Base-by-base conservation (phyloP, 495 filamentous ascomycete genomes). In the Haplographium delicatum region DNA sequence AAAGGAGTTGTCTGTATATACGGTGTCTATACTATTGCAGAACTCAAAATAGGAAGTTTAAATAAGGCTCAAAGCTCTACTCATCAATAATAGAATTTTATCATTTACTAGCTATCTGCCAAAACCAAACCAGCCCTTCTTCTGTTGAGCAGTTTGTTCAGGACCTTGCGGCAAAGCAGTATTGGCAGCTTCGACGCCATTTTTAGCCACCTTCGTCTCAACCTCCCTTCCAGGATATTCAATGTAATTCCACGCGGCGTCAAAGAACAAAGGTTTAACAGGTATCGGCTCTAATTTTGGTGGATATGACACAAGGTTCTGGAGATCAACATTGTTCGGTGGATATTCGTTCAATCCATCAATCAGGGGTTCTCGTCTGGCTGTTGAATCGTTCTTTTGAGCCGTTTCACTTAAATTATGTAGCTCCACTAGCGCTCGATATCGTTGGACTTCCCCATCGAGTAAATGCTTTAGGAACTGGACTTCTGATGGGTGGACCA, bases 181-280 rank as follows among this genome's bases (percentile, higher is more conserved):
- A 7, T 59, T 49, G 33, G 65, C 60, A 49, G 62, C 35, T 63
- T 57, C 6, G 53, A 54, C 5, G 10, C 44, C 11, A 25, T 51
- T 33, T 62, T 57, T 15, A 25, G 37, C 22, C 2, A 22, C 42
- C 11, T n/a, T 38, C 31, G 40, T 35, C 34, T 48, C 34, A 5
- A 56, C 55, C 41, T 60, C 45, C 24, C 76, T 75, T 3, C 85
- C 86, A 2, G 93, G 91, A 65, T 99, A 99, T 18, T 89, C 83
- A 52, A 99, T 89, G 63, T 95, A 99, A 65, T 97, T 99, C 86
- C 89, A 97, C 13, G 93, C 93, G 10, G 95, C 87, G 64, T 99
- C 93, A 38, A 97, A 78, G 74, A 96, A 97, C 13, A 99, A 66
- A 13, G 93, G 94, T 67, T 99, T 99, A 13, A 96, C 89, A 0